Evolutionary conservation across 2,329 filamentous ascomycete genomes (phyloP).

Genomic region (Neonectria hederae): DNA sequence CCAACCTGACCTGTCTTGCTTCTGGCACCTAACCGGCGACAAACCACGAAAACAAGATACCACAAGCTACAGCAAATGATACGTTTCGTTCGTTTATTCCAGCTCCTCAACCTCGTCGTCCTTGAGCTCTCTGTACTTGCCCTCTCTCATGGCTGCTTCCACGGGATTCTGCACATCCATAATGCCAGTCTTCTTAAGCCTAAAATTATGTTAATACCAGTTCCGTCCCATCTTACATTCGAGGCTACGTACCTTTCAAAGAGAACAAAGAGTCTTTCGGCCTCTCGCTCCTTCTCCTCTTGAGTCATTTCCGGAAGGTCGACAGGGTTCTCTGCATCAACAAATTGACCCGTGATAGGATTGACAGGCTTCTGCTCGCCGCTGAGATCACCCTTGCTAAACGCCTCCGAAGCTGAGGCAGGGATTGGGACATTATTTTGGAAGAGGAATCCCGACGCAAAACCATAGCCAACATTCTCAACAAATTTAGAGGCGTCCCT

Average conservation of each 20-base stretch:
- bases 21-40: background rate
- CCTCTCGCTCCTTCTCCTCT: conserved; percentile 92
- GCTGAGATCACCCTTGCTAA: conserved; percentile 43
- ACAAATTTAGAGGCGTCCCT: conserved; percentile 84
- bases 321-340: conserved; percentile 71
- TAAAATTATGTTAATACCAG: conserved; percentile 40
- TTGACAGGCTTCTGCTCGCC: conserved; percentile 66
- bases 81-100: conserved; percentile 39
- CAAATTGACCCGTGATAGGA: conserved; percentile 85
- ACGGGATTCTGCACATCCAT: conserved; percentile 84
- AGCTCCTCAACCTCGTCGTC: conserved; percentile 61
- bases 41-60: background rate
- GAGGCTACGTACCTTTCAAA: conserved; percentile 75
- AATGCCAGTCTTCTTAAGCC: conserved; percentile 77
- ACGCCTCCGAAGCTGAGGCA: conserved; percentile 65
- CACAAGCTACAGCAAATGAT: background rate
- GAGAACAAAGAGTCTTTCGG: conserved; percentile 86
- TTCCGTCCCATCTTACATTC: background rate
- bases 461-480: conserved; percentile 93
- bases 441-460: conserved; percentile 88
- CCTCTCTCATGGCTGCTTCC: conserved; percentile 72
- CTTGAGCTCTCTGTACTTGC: conserved; percentile 74
- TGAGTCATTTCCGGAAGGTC: conserved; percentile 80
- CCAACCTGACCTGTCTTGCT: background rate
- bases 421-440: conserved; percentile 84